These are phyloP conservation scores for Marsdenia floribunda DNA, from an alignment of 257 asterid genomes.

Conservation along the genomic window DNA sequence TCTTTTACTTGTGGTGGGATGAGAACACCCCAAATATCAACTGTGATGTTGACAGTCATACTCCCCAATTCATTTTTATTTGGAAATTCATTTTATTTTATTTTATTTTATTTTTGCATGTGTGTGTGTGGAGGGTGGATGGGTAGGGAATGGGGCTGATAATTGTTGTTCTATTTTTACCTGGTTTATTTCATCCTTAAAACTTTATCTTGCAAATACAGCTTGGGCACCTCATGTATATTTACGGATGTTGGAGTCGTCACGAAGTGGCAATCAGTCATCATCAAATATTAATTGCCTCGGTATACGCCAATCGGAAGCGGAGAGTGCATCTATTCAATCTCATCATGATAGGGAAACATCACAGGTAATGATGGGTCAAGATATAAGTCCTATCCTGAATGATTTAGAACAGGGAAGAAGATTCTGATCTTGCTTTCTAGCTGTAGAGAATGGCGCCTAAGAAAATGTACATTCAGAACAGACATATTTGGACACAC, in stretches of 20 bases:
- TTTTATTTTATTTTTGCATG: too few relatives aligned
- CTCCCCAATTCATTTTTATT: background rate
- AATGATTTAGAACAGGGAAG: slow-evolving; percentile 40
- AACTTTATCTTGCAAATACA: slow-evolving; percentile 26
- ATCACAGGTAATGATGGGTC: slow-evolving; percentile 19
- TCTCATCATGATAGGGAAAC: slow-evolving; percentile 20
- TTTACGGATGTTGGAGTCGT: slow-evolving; percentile 69
- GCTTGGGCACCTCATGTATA: slow-evolving; percentile 97
- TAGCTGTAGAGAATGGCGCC: slow-evolving; percentile 5
- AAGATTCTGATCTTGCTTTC: slow-evolving; percentile 26
- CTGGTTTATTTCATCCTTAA: background rate
- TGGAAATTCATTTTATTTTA: too few relatives aligned
- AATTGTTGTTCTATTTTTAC: too few relatives aligned
- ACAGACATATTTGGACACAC: background rate
- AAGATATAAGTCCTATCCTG: slow-evolving; percentile 26
- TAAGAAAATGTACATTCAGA: background rate
- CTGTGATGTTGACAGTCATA: background rate
- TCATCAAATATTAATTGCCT: slow-evolving; percentile 31
- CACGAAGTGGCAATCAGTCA: slow-evolving; percentile 32
- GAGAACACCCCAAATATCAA: too few relatives aligned
- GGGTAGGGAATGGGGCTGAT: too few relatives aligned
- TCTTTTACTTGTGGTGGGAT: too few relatives aligned
- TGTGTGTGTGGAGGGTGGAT: too few relatives aligned
- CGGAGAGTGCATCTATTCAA: slow-evolving; percentile 36
- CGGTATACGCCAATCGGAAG: slow-evolving; percentile 35